phyloP scores from a whole-genome alignment of 1,139 yeast genomes.

The Scheffersomyces insectosa region DNA sequence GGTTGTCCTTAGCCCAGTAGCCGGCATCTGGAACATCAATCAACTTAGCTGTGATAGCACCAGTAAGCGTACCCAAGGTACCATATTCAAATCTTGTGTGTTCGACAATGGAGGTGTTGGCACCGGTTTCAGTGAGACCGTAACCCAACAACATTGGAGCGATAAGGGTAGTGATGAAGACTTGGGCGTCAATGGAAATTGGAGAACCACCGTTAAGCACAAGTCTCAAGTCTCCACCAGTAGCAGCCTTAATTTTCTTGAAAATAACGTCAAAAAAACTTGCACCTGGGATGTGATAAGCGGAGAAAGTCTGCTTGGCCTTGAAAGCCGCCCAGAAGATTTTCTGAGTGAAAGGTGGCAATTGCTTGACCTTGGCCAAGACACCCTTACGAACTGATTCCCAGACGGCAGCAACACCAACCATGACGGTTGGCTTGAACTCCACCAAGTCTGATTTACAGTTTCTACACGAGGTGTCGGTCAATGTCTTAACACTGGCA shows the following conservation, averaged over 20 bases:
- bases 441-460: slow-evolving; percentile 87
- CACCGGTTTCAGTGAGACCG: slow-evolving; percentile 96
- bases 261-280: slow-evolving; percentile 65
- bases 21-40: slow-evolving; percentile 93
- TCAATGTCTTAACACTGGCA: slow-evolving; percentile 88
- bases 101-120: slow-evolving; percentile 74
- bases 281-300: slow-evolving; percentile 74
- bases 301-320: slow-evolving; percentile 63
- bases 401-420: slow-evolving; percentile 99
- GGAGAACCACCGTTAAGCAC: slow-evolving; percentile 96
- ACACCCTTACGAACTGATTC: slow-evolving; percentile 95
- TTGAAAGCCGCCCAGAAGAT: slow-evolving; percentile 87
- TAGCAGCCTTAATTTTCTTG: slow-evolving; percentile 88
- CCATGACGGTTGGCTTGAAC: slow-evolving; percentile 91
- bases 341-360: slow-evolving; percentile 70
- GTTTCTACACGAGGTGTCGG: slow-evolving; percentile 78
- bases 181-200: slow-evolving; percentile 81
- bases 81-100: slow-evolving; percentile 68
- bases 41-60: slow-evolving; percentile 83
- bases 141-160: slow-evolving; percentile 94
- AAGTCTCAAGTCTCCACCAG: slow-evolving; percentile 83
- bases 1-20: slow-evolving; percentile 84
- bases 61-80: slow-evolving; percentile 79
- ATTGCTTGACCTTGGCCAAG: slow-evolving; percentile 66
- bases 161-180: slow-evolving; percentile 70